A percentile compares a stretch with the other conserved stretches of the same genome.
phyloP scores from a whole-genome alignment of 2,329 filamentous ascomycete species.

The Fusarium haematococcum region DNA sequence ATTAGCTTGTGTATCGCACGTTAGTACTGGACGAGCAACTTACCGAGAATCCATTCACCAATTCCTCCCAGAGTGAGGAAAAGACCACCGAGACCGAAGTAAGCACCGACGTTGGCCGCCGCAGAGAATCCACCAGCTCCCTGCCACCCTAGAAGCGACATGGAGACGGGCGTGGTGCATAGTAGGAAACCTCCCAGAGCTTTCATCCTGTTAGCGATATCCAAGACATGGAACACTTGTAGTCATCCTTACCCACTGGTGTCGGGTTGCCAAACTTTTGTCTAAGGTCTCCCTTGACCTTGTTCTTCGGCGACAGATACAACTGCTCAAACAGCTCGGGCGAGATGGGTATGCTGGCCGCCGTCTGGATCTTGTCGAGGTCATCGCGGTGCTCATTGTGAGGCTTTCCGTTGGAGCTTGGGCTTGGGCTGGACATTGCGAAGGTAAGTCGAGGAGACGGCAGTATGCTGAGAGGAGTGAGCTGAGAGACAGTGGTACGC shows the following conservation, averaged over 20 bases:
- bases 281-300: constrained; percentile 58
- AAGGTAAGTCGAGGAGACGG: background rate
- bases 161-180: constrained; percentile 46
- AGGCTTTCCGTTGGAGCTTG: constrained; percentile 21
- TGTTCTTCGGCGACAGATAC: constrained; percentile 61
- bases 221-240: rapidly evolving
- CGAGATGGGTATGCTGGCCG: constrained; percentile 60
- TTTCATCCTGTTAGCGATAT: background rate
- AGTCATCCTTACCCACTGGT: constrained; percentile 50
- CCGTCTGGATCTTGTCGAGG: constrained; percentile 43
- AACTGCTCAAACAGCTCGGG: constrained; percentile 66
- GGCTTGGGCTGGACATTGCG: constrained; percentile 23
- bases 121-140: constrained; percentile 47
- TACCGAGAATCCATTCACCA: constrained; percentile 62
- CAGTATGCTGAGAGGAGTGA: background rate
- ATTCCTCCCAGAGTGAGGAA: constrained; percentile 60
- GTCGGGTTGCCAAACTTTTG: constrained; percentile 66
- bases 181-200: constrained; percentile 47
- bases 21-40: background rate
- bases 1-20: background rate
- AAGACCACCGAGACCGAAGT: constrained; percentile 59
- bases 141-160: constrained; percentile 46
- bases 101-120: constrained; percentile 51
- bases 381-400: constrained; percentile 30
- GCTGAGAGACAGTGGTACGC: background rate